Evolutionary conservation across 2,329 filamentous ascomycete genomes (phyloP).

Genomic region (Coleophoma cylindrospora): DNA sequence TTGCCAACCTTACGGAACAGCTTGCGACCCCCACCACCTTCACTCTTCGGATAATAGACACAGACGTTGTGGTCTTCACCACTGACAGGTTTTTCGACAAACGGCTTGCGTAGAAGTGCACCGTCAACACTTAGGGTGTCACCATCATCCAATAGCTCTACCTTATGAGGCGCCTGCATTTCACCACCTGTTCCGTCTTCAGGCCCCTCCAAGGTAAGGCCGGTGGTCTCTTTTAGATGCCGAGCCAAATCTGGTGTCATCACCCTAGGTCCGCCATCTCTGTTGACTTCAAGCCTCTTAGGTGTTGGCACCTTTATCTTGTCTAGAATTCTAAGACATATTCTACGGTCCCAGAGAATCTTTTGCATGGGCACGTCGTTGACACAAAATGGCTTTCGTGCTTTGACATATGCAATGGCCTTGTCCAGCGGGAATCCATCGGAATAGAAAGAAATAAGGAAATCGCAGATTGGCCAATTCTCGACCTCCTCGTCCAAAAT

Average conservation of each 20-base stretch:
- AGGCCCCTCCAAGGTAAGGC: constrained; percentile 67
- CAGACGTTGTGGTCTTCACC: constrained; percentile 98
- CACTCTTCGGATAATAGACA: constrained; percentile 88
- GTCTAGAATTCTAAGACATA: constrained; percentile 85
- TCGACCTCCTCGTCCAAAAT: constrained; percentile 95
- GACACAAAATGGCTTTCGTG: constrained; percentile 93
- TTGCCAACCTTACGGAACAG: constrained; percentile 97
- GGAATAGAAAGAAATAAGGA: constrained; percentile 96
- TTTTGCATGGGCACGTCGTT: constrained; percentile 98
- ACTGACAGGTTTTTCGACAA: constrained; percentile 97
- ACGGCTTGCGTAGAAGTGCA: constrained; percentile 76
- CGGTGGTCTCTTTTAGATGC: constrained; percentile 75
- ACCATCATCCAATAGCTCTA: constrained; percentile 85
- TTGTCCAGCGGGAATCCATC: constrained; percentile 97
- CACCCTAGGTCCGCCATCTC: constrained; percentile 82
- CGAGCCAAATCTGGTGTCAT: constrained; percentile 75
- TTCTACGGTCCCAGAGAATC: constrained; percentile 88
- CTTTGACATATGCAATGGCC: constrained; percentile 89
- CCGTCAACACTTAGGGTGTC: constrained; percentile 89
- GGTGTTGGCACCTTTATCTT: constrained; percentile 87
- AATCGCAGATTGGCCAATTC: constrained; percentile 91
- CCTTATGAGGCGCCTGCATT: constrained; percentile 49
- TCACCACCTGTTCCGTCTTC: constrained; percentile 59
- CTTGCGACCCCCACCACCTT: constrained; percentile 83
- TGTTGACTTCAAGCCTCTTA: constrained; percentile 80